Evolutionary conservation across 1,139 yeast species (phyloP), one percentile per base, ranked within the genome.

Genomic region (Scheffersomyces cryptocercus): DNA sequence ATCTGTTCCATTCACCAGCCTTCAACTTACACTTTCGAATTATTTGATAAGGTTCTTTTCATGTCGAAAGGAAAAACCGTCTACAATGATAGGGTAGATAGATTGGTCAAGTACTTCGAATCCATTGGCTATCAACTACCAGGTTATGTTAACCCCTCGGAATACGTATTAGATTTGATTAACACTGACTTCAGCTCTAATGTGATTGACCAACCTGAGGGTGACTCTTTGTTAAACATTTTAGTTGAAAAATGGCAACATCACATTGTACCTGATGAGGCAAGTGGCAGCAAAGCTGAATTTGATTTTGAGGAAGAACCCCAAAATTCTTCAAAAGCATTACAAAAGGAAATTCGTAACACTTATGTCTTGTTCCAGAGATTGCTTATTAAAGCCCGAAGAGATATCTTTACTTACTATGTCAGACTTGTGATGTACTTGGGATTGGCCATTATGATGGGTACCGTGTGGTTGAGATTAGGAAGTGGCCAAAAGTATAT

Each of bases 401-500:
- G 73, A 35, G 75, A 70, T 46, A 44, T 65, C 29, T 55, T 70
- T 26, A 68, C 73, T 1, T 70, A 70, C 49, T 60, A 65, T 43
- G 70, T 67, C 26, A 55, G 75, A 40, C 49, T 68, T 33, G 56
- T 57, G 16, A 70, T 70, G 74, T 70, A 70, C 45, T 46, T 70
- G 12, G 73, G 72, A 8, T 55, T 70, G 38, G 73, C 74, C 3
- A 52, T 70, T 13, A 44, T 70, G 49, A 69, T 70, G 75, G 75
- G 75, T 9, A 70, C 75, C 0, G 73, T 68, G 11, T 70, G 74
- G 73, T 55, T 70, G 30, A 59, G 75, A 37, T 53, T 70, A 8
- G 53, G 57, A 8, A 45, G 53, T 32, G 45, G 46, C 9, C 73
- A 70, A 46, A 53, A 54, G 11, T 58, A 62, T 42, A 68, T 70